Evolutionary conservation across 2,329 filamentous ascomycete species (phyloP), one percentile per base, ranked within the genome.

Genomic region (Botrytis fabae): DNA sequence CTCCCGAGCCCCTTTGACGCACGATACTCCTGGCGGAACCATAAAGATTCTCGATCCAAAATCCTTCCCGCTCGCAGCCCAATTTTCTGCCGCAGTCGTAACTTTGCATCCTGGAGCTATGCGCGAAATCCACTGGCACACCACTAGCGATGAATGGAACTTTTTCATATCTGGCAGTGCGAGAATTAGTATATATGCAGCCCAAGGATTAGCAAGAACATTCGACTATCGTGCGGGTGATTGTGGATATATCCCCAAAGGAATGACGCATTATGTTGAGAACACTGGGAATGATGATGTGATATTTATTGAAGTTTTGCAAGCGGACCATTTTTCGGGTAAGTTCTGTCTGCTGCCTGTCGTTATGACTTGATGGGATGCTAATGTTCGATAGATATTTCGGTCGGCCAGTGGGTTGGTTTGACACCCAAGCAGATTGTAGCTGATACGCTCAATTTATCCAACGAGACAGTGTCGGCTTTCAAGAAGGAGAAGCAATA

Each of bases 181-280:
- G 0, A 87, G 92, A 46, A 88, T 94, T 22, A 94, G 92, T 22
- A 87, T 95, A 76, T 95, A 94, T 79, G 91, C 88, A 0, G 86
- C 91, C 2, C 88, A 92, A 77, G 88, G 90, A 42, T 88, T 85
- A 35, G 91, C 92, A 0, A 86, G 91, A 38, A 95, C 92, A 0
- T 95, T 95, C 79, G 90, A 95, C 83, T 95, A 93, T 81, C 83
- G 87, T 9, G 87, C 91, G 1, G 93, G 92, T 2, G 93, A 95
- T 77, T 91, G 94, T 0, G 92, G 91, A 22, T 92, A 94, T 75
- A 91, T 95, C 9, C 92, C 92, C 0, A 86, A 86, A 78, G 93
- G 93, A 80, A 93, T 92, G 86, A 92, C 91, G 4, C 92, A 95
- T 80, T 95, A 93, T 80, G 91, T 95, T 71, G 92, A 95, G 85